Evolutionary conservation across 2,329 filamentous ascomycete species (phyloP).

Genomic region (Aspergillus sp.): DNA sequence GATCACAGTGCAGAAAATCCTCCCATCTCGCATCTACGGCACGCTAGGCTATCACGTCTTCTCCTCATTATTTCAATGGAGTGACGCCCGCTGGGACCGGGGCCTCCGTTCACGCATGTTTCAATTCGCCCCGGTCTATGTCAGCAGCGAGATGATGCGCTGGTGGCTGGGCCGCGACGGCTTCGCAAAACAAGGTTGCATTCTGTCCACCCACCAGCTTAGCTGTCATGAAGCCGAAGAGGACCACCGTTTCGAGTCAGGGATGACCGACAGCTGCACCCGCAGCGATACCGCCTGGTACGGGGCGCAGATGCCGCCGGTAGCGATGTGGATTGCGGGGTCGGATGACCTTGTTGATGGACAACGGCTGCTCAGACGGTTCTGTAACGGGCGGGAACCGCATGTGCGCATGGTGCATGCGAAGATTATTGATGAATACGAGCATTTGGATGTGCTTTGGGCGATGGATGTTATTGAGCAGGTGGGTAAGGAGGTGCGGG

Average conservation of each 20-base stretch:
- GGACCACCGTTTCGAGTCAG: conserved; percentile 21
- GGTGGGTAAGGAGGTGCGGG: conserved; percentile 71
- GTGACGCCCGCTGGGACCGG: conserved; percentile 75
- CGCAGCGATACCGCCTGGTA: conserved; percentile 65
- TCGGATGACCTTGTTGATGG: conserved; percentile 82
- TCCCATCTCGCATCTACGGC: conserved; percentile 66
- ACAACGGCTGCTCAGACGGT: conserved; percentile 61
- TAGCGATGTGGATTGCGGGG: conserved; percentile 83
- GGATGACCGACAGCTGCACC: conserved; percentile 5
- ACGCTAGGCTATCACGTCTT: conserved; percentile 83
- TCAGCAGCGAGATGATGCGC: conserved; percentile 81
- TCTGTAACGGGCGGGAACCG: conserved; percentile 72
- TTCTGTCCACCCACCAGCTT: conserved; percentile 70
- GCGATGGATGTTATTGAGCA: conserved; percentile 80
- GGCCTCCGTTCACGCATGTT: conserved; percentile 76
- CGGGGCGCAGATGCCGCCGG: conserved; percentile 66
- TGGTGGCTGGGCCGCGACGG: conserved; percentile 92
- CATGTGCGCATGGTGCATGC: conserved; percentile 72
- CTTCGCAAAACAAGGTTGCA: conserved; percentile 79
- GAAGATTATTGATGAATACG: conserved; percentile 78
- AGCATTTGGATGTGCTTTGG: conserved; percentile 94
- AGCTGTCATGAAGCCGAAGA: conserved; percentile 53
- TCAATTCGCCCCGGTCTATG: conserved; percentile 85
- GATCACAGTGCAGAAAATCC: conserved; percentile 68
- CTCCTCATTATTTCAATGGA: conserved; percentile 83